Conservation (phyloP, 768 basidiomycete genomes). For the Mycena alexandri region DNA sequence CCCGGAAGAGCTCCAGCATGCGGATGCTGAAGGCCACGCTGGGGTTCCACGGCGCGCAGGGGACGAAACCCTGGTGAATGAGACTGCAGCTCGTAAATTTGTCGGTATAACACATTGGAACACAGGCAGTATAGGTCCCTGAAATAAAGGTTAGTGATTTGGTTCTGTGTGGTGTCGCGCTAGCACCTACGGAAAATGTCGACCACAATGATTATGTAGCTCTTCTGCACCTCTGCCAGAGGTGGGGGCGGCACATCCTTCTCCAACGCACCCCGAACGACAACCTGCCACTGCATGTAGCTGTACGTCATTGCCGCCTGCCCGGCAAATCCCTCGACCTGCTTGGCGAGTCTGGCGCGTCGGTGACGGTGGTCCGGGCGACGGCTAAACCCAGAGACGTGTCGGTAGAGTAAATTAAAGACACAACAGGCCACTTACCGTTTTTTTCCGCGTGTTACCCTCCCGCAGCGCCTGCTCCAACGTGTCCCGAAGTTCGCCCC, state of each 20-base stretch:
- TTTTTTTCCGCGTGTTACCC: too few relatives aligned
- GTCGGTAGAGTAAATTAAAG: too few relatives aligned
- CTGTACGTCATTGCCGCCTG: not conserved
- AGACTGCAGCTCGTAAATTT: conserved; percentile 2
- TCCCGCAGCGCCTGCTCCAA: too few relatives aligned
- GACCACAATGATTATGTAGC: conserved; percentile 8
- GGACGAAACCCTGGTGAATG: conserved; percentile 27
- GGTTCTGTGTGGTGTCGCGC: too few relatives aligned
- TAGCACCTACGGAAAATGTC: conserved; percentile 22
- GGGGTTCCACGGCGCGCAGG: conserved; percentile 29
- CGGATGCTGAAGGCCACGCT: conserved; percentile 22
- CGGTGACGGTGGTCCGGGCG: conserved; percentile 2
- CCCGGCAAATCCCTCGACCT: not conserved
- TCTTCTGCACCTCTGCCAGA: not conserved
- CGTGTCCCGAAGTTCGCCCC: too few relatives aligned
- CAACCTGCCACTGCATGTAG: not conserved
- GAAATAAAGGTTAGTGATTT: not conserved
- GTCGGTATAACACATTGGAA: not conserved
- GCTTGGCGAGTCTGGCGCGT: not conserved
- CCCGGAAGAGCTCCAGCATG: conserved; percentile 30
- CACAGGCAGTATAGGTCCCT: not conserved
- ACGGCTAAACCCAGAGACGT: too few relatives aligned
- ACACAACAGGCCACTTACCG: too few relatives aligned
- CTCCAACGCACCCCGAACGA: not conserved
- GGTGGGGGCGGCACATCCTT: not conserved